Evolutionary conservation across 2,329 filamentous ascomycete species (phyloP), one percentile per base, ranked within the genome.

Genomic region (Thermoascus crustaceus): DNA sequence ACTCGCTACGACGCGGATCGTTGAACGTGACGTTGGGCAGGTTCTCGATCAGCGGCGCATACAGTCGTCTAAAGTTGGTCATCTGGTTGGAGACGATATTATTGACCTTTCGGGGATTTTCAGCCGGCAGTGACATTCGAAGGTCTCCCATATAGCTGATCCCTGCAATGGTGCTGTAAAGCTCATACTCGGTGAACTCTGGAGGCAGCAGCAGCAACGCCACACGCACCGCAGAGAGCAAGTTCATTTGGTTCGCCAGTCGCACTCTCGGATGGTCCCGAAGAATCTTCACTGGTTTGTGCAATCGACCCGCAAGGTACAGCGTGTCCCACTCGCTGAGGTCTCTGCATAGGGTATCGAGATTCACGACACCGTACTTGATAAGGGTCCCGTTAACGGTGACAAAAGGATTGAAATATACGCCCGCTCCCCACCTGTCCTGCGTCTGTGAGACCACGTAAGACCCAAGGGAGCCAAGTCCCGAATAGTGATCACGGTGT

Each of bases 241-340:
- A 74, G 58, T 98, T 98, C 60, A 93, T 82, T 61, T 98, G 91
- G 60, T 98, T 96, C 4, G 89, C 86, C 20, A 96, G 76, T 20
- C 91, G 85, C 25, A 98, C 87, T 32, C 80, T 80, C 1, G 91
- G 85, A 53, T 98, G 85, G 57, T 98, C 91, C 33, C 88, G 82
- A 11, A 98, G 74, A 47, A 98, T 96, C 68, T 98, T 96, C 61
- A 94, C 91, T 1, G 91, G 91, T 59, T 98, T 98, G 45, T 98
- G 91, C 34, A 98, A 72, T 21, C 91, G 83, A 3, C 91, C 91
- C 4, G 93, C 91, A n/a, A 98, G 75, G 60, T 98, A 98, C 17
- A 98, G 70, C 0, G 86, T 94, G 43, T 94, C 80, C 91, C 91
- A 98, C 39, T 87, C 78, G 19, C 78, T 82, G 16, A 98, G 73